These are phyloP conservation scores for Flaveria bidentis DNA, from an alignment of 129 eudicot species.

Conservation along the genomic window DNA sequence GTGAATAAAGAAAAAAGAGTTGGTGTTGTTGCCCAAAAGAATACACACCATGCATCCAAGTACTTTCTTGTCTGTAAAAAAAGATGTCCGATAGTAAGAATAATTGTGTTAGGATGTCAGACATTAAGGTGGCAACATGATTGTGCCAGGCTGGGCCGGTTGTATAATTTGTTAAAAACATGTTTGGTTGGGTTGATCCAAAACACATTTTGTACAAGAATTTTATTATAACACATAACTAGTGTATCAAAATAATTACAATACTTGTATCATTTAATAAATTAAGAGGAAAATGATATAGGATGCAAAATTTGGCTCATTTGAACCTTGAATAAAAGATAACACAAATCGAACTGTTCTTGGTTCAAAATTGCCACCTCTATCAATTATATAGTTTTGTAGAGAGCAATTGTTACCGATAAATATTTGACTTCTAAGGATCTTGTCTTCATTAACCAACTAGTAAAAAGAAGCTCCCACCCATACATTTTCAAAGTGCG, in stretches of 20 bases:
- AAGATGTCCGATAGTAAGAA: slow-evolving; percentile 13
- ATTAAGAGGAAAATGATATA: not conserved
- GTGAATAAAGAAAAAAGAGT: slow-evolving; percentile 91
- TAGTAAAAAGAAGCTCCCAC: slow-evolving; percentile 90
- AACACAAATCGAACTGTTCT: not conserved
- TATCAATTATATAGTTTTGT: not conserved
- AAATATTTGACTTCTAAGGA: slow-evolving; percentile 70
- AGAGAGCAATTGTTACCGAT: slow-evolving; percentile 45
- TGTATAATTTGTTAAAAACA: not conserved
- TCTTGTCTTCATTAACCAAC: slow-evolving; percentile 90
- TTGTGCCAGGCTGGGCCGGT: not conserved
- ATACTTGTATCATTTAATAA: not conserved
- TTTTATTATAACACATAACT: not conserved
- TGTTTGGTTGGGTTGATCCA: not conserved
- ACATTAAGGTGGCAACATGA: not conserved
- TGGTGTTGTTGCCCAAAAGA: slow-evolving; percentile 99
- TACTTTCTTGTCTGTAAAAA: slow-evolving; percentile 76
- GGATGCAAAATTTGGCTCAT: not conserved
- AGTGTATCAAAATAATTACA: not conserved
- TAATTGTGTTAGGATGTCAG: slow-evolving; percentile 1
- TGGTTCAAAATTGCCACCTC: not conserved
- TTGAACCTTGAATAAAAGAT: not conserved
- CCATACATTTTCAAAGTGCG: slow-evolving; percentile 95
- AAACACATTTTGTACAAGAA: not conserved
- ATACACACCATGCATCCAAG: slow-evolving; percentile 98